Percentiles rank a stretch among this genome's conserved stretches.
These are phyloP conservation scores for Fusarium tuaranense DNA, from an alignment of 2,329 filamentous ascomycete species.

Conservation along the genomic window DNA sequence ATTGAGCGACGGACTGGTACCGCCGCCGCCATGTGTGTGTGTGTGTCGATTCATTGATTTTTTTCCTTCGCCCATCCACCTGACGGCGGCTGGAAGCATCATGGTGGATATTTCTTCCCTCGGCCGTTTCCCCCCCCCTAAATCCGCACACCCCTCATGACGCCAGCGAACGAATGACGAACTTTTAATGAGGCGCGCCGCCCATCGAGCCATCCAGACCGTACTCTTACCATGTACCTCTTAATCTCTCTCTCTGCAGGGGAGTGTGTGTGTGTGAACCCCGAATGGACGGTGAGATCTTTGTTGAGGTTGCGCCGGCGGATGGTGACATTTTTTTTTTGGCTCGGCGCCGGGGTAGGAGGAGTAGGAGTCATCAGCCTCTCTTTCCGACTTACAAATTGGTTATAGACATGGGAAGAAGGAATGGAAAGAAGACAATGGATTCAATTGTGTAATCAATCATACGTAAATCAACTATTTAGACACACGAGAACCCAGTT, in stretches of 20 bases:
- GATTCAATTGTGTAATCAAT: slow-evolving; percentile 15
- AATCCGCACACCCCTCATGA: slow-evolving; percentile 5
- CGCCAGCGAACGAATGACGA: slow-evolving; percentile 21
- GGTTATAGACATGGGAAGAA: not conserved
- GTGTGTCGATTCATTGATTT: not conserved
- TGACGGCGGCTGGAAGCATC: slow-evolving; percentile 8
- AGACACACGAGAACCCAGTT: slow-evolving; percentile 24
- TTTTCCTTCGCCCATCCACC: not conserved
- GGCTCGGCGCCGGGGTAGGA: not conserved
- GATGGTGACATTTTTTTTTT: not conserved
- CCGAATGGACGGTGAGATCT: slow-evolving; percentile 2
- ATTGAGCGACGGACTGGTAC: slow-evolving; percentile 8
- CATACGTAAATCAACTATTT: slow-evolving; percentile 15
- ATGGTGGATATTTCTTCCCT: slow-evolving; percentile 1
- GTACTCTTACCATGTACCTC: not conserved
- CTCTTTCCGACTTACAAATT: slow-evolving; percentile 30
- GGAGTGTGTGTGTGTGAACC: not conserved
- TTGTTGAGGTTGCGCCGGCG: slow-evolving; percentile 4
- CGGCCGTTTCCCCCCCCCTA: slow-evolving; percentile 11
- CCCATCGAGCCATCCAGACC: slow-evolving; percentile 18
- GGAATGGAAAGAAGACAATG: slow-evolving; percentile 11
- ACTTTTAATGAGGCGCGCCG: slow-evolving; percentile 6
- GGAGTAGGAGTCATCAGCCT: slow-evolving; percentile 10
- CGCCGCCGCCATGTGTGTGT: not conserved
- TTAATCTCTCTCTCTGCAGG: not conserved